Percentiles rank a stretch among this genome's conserved stretches.
These are phyloP conservation scores for Malus hybrid DNA, from an alignment of 331 rosid species.

Conservation along the genomic window DNA sequence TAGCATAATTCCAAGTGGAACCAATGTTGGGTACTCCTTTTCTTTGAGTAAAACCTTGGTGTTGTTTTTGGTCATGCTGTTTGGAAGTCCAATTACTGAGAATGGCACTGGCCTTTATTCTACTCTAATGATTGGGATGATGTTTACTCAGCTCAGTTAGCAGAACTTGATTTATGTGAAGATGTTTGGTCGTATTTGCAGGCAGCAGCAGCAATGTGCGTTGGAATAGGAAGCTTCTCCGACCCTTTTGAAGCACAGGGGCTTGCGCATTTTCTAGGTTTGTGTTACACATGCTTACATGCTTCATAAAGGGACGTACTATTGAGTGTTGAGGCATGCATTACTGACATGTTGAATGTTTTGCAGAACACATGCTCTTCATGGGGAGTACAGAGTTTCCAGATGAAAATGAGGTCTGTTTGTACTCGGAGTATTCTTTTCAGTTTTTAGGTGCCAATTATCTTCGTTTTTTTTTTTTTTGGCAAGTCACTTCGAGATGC, in stretches of 20 bases:
- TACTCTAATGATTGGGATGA: not conserved
- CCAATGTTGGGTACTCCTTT: not conserved
- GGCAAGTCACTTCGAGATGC: not conserved
- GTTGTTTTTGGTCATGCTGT: not conserved
- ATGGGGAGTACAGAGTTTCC: constrained; percentile 95
- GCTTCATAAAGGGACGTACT: not conserved
- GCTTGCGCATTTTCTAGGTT: constrained; percentile 91
- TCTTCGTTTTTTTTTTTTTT: not conserved
- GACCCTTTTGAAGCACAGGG: constrained; percentile 94
- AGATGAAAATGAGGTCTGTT: constrained; percentile 93
- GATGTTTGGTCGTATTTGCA: constrained; percentile 22
- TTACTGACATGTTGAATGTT: constrained; percentile 5
- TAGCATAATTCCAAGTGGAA: not conserved
- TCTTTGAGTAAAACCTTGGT: not conserved
- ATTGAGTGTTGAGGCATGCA: not conserved
- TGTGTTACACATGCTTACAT: constrained; percentile 9
- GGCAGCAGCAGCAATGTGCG: constrained; percentile 99
- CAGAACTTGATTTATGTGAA: constrained; percentile 7
- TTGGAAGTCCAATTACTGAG: not conserved
- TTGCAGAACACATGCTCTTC: constrained; percentile 98
- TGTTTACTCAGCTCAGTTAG: not conserved
- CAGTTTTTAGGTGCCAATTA: constrained; percentile 2
- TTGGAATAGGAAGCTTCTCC: constrained; percentile 85
- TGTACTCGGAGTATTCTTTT: not conserved
- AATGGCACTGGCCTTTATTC: not conserved